Conservation (phyloP, 1,139 yeast species). For the Geotrichum klebahnii region DNA sequence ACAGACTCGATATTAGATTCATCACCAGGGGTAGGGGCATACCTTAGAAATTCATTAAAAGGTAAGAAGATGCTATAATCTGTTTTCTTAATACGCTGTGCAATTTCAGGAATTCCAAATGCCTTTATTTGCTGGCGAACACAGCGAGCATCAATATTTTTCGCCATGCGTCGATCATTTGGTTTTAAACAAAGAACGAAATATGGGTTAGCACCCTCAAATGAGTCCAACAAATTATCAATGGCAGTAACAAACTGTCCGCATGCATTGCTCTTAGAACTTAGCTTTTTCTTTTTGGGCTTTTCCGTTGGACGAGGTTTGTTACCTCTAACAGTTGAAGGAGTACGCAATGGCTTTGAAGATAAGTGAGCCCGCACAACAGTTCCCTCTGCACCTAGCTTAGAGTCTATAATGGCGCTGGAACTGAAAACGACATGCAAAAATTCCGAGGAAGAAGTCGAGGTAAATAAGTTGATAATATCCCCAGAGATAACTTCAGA, state of each 20-base stretch:
- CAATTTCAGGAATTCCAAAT: conserved; percentile 43
- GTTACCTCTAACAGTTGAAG: conserved; percentile 34
- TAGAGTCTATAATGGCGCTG: conserved; percentile 41
- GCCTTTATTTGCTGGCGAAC: conserved; percentile 44
- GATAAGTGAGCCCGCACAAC: conserved; percentile 42
- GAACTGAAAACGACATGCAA: conserved; percentile 38
- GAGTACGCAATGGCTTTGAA: conserved; percentile 42
- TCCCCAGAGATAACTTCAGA: conserved; percentile 42
- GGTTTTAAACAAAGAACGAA: conserved; percentile 44
- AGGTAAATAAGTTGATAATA: conserved; percentile 41
- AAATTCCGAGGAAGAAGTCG: conserved; percentile 41
- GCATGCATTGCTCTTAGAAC: conserved; percentile 33
- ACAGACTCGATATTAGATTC: conserved; percentile 26
- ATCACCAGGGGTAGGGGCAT: conserved; percentile 30
- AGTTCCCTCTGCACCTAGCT: conserved; percentile 34
- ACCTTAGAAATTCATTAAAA: conserved; percentile 39
- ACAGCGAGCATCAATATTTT: conserved; percentile 43
- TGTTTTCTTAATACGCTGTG: conserved; percentile 39
- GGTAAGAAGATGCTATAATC: conserved; percentile 43
- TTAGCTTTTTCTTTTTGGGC: conserved; percentile 22
- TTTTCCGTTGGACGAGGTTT: conserved; percentile 16
- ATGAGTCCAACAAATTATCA: conserved; percentile 39
- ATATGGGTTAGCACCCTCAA: conserved; percentile 42
- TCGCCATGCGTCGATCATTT: conserved; percentile 40
- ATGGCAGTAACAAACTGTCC: conserved; percentile 40